Evolutionary conservation across 495 filamentous ascomycete genomes (phyloP).

Genomic region (Xylaria venustula): DNA sequence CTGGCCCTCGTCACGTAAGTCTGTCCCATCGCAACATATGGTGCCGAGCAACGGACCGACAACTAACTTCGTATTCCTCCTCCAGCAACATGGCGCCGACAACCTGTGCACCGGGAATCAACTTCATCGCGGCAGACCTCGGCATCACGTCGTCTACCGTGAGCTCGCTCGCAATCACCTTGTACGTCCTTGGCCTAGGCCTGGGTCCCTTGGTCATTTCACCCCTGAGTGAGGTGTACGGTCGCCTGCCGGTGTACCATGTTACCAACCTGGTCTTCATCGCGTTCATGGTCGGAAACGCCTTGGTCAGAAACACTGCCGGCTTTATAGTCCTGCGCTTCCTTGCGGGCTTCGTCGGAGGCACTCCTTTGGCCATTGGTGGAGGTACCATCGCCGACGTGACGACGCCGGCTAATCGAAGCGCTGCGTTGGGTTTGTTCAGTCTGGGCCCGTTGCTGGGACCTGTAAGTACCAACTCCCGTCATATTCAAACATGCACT

Average conservation of each 20-base stretch:
- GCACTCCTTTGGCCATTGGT: constrained; percentile 39
- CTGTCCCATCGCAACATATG: too few species aligned
- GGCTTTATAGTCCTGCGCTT: constrained; percentile 53
- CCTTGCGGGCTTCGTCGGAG: constrained; percentile 51
- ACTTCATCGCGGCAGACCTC: too few species aligned
- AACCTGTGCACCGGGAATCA: too few species aligned
- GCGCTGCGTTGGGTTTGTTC: constrained; percentile 52
- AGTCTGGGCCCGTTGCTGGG: constrained; percentile 34
- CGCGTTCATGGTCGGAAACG: constrained; percentile 43
- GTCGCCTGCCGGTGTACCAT: background rate
- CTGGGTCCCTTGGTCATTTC: too few species aligned
- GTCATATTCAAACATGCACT: constrained; percentile 23
- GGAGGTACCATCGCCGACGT: constrained; percentile 59
- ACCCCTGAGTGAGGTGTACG: background rate
- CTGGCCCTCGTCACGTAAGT: too few species aligned
- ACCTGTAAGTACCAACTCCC: too few species aligned
- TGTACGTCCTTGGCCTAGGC: too few species aligned
- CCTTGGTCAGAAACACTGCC: constrained; percentile 30
- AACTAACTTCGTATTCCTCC: too few species aligned
- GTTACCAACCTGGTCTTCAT: constrained; percentile 32
- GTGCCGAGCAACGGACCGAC: too few species aligned
- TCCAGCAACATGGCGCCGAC: too few species aligned
- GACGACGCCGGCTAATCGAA: constrained; percentile 50
- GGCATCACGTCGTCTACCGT: too few species aligned
- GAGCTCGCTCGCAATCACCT: too few species aligned